Evolutionary conservation across 139 green algal species (phyloP), one percentile per base, ranked within the genome.

Genomic region (Protoeuglena noctilucae): DNA sequence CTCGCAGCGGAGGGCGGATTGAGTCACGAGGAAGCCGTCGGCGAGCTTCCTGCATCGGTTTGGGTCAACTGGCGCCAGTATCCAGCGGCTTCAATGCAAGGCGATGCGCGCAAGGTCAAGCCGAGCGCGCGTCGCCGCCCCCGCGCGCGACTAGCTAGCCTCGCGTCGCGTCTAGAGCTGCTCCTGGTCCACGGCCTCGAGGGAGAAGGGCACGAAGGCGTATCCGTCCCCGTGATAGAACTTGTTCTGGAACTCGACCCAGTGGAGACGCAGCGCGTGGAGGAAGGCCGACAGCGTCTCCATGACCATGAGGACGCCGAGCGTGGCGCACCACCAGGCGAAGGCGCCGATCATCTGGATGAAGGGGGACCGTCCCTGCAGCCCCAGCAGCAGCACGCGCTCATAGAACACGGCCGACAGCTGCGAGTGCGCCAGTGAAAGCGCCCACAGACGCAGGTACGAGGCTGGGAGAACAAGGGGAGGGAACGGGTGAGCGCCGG

Each of bases 291-390:
- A 89, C 24, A 98, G 76, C 17, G 73, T 82, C 75, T 98, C 91
- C 91, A 98, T 98, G 3, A 93, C 69, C 82, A 98, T 95, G 41
- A 98, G 74, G 67, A 98, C 91, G 27, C 81, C 89, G 57, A 98
- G 57, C 0, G 91, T 98, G 22, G 84, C 85, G 9, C 68, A 71
- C 14, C 75, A 64, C 61, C 90, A 98, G 17, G 96, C 76, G 45
- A 84, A 89, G 67, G 95, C 95, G 18, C 75, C 82, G 19, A 23
- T n/a, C 39, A 59, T 47, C 28, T 17, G 53, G 22, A 59, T 16
- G 7, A 5, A 6, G 29, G 50, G 1, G 34, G 9, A 19, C 9
- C 34, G 34, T 12, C 9, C 34, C 34, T 69, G 64, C 65, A 56
- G 47, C 40, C 63, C 60, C 30, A 66, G 45, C 82, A 97, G 84